Evolutionary conservation across 352 stramenopile species (phyloP).

Genomic region (Phytophthora pini): DNA sequence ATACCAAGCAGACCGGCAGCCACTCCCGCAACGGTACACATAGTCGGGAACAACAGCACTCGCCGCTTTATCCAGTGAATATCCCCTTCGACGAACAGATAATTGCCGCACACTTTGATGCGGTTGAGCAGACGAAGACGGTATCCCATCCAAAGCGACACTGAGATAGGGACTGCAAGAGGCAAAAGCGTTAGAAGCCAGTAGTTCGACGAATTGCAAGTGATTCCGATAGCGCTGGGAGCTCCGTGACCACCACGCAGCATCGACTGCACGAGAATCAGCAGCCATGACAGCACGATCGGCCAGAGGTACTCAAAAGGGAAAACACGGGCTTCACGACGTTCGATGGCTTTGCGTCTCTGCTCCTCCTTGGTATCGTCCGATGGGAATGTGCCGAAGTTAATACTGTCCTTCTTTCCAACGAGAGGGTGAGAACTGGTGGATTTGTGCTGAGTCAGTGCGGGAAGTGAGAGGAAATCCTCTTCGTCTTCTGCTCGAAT

Average conservation of each 20-base stretch:
- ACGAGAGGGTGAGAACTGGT: constrained; percentile 24
- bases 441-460: constrained; percentile 30
- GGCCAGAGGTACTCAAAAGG: constrained; percentile 59
- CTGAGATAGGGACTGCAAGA: constrained; percentile 59
- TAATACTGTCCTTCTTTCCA: constrained; percentile 3
- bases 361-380: constrained; percentile 44
- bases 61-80: constrained; percentile 93
- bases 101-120: constrained; percentile 56
- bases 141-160: constrained; percentile 59
- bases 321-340: constrained; percentile 46
- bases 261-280: constrained; percentile 68
- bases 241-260: constrained; percentile 69
- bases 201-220: constrained; percentile 91
- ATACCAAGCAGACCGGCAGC: constrained; percentile 96
- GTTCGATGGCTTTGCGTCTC: constrained; percentile 42
- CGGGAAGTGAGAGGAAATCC: constrained; percentile 68
- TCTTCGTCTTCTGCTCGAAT: constrained; percentile 54
- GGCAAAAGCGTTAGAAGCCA: constrained; percentile 92
- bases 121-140: constrained; percentile 62
- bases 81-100: constrained; percentile 91
- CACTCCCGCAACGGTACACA: constrained; percentile 93
- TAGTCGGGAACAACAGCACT: constrained; percentile 90
- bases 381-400: constrained; percentile 49
- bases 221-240: constrained; percentile 86
- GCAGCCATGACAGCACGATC: constrained; percentile 55